phyloP scores from a whole-genome alignment of 1,284 basidiomycete species.

The Leccinum angustisporum region DNA sequence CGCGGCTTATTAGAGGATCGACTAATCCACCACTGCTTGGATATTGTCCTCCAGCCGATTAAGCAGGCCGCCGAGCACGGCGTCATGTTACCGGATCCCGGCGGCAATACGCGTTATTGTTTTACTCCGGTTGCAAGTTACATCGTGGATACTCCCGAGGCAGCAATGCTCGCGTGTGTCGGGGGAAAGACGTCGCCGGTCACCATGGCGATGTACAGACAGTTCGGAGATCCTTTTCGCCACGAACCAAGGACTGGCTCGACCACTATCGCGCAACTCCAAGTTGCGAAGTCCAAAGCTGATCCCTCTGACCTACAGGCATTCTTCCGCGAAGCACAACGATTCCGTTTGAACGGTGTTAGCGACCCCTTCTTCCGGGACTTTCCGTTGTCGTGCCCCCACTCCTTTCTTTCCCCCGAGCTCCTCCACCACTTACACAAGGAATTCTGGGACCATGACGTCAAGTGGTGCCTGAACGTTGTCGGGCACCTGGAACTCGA shows the following conservation, averaged over 20 bases:
- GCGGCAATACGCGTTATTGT: neutral
- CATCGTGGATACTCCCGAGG: slow-evolving; percentile 5
- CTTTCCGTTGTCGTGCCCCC: slow-evolving; percentile 2
- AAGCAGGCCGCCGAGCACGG: slow-evolving; percentile 1
- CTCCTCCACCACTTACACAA: neutral
- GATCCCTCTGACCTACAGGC: neutral
- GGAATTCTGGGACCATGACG: slow-evolving; percentile 9
- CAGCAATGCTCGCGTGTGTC: slow-evolving; percentile 2
- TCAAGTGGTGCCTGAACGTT: slow-evolving; percentile 3
- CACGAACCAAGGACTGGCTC: neutral
- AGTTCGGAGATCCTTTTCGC: neutral
- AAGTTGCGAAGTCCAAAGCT: neutral
- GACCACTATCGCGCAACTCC: slow-evolving; percentile 2
- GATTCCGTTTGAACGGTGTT: slow-evolving; percentile 5
- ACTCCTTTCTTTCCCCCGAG: slow-evolving; percentile 5
- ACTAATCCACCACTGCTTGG: slow-evolving; percentile 5
- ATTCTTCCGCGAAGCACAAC: slow-evolving; percentile 1
- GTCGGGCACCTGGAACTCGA: slow-evolving; percentile 1
- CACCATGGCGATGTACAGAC: neutral
- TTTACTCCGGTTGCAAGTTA: slow-evolving; percentile 5
- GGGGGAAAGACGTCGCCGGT: slow-evolving; percentile 4
- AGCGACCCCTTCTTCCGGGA: slow-evolving; percentile 4
- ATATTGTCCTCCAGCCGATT: slow-evolving; percentile 1
- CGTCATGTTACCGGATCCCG: slow-evolving; percentile 1
- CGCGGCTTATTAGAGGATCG: neutral